Conservation (phyloP, 805 yeast species). For the Candida krabiensis region DNA sequence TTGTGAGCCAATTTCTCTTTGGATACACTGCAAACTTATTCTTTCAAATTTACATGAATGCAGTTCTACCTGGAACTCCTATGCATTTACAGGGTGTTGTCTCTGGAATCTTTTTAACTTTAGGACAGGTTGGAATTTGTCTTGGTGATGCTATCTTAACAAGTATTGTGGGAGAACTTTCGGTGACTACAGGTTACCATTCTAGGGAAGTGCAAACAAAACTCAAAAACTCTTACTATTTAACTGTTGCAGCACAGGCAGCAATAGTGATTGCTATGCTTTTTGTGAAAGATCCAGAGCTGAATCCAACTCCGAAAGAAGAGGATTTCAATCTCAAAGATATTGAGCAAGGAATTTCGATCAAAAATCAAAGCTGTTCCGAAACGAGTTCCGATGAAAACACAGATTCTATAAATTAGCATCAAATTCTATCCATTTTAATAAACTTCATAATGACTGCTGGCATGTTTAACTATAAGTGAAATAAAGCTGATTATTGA, state of each 20-base stretch:
- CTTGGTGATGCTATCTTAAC: constrained; percentile 30
- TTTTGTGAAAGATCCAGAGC: too few species aligned
- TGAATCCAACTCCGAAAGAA: too few species aligned
- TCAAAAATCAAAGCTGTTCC: too few species aligned
- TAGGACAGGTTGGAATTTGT: constrained; percentile 35
- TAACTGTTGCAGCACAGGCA: background rate
- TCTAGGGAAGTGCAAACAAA: background rate
- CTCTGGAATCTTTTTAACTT: constrained; percentile 36
- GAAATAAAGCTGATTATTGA: too few species aligned
- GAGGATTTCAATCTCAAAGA: too few species aligned
- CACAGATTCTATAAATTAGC: too few species aligned
- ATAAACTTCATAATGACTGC: too few species aligned
- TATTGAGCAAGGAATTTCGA: too few species aligned
- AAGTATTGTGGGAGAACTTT: constrained; percentile 18
- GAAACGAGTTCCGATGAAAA: too few species aligned
- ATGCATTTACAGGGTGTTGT: constrained; percentile 40
- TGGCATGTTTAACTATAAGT: too few species aligned
- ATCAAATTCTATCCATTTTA: too few species aligned
- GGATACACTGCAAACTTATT: constrained; percentile 29
- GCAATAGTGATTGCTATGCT: background rate
- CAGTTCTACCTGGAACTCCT: constrained; percentile 36
- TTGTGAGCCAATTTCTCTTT: constrained; percentile 23
- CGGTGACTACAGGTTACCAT: background rate
- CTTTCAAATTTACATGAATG: constrained; percentile 35
- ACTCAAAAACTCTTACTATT: background rate